Percentiles rank a stretch among this genome's conserved stretches.
phyloP scores from a whole-genome alignment of 441 rosid species.

The Raphanus hybrid region DNA sequence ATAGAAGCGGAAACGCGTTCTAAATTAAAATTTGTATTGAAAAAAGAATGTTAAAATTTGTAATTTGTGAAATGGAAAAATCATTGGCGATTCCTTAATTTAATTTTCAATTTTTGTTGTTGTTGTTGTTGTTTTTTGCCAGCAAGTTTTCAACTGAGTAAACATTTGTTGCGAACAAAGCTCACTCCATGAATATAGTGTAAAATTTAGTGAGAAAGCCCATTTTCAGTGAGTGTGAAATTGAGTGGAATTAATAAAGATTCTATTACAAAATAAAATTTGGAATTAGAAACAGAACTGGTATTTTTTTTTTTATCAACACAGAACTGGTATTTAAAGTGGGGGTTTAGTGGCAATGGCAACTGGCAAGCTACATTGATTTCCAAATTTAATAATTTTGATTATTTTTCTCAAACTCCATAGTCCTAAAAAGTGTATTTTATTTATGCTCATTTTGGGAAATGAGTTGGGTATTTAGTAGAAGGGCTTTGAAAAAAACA shows the following conservation, averaged over 20 bases:
- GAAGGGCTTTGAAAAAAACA: neutral
- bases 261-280: neutral
- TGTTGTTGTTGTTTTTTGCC: neutral
- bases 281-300: neutral
- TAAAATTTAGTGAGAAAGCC: neutral
- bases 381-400: neutral
- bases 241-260: neutral
- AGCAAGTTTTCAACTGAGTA: neutral
- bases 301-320: too few relatives aligned
- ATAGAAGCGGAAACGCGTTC: neutral
- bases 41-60: too few relatives aligned
- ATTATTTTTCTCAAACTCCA: neutral
- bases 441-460: neutral
- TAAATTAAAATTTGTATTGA: neutral
- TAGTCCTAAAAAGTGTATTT: neutral
- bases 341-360: neutral
- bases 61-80: neutral
- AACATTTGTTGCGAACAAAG: neutral
- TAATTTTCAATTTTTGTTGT: neutral
- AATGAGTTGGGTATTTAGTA: neutral
- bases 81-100: neutral
- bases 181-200: neutral
- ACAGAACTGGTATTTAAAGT: neutral
- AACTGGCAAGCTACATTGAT: neutral
- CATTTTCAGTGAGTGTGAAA: neutral